Evolutionary conservation across 768 basidiomycete genomes (phyloP).

Genomic region (Kwoniella europaea): DNA sequence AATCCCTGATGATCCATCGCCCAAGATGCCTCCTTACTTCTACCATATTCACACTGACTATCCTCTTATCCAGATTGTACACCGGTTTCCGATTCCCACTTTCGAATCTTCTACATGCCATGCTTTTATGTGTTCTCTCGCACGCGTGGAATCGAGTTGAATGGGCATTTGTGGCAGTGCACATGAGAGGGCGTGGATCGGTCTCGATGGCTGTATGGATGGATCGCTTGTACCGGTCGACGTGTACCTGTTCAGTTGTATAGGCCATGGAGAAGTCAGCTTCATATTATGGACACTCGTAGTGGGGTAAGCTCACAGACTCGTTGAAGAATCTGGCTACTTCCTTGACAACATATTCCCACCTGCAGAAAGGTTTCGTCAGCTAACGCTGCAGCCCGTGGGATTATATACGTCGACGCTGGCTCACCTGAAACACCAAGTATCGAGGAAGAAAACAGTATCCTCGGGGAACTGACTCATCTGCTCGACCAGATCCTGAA

Average conservation of each 20-base stretch:
- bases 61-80: conserved; percentile 52
- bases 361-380: conserved; percentile 54
- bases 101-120: conserved; percentile 32
- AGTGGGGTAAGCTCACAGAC: conserved; percentile 11
- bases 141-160: conserved; percentile 89
- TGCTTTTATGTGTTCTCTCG: conserved; percentile 78
- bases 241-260: conserved; percentile 69
- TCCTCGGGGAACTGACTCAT: conserved; percentile 70
- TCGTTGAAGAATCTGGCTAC: conserved; percentile 71
- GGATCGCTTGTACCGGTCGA: conserved; percentile 82
- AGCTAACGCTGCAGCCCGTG: no score
- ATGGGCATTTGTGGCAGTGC: conserved; percentile 42
- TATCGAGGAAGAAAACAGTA: conserved; percentile 83
- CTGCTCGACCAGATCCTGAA: conserved; percentile 69
- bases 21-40: conserved; percentile 68
- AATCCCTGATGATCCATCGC: conserved; percentile 63
- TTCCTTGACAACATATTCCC: conserved; percentile 85
- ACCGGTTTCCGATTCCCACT: conserved; percentile 55
- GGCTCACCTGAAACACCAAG: conserved; percentile 84
- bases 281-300: background rate
- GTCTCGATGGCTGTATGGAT: conserved; percentile 71
- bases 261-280: background rate
- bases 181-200: conserved; percentile 60
- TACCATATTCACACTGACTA: conserved; percentile 85
- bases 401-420: no score